Evolutionary conservation across 2,329 filamentous ascomycete species (phyloP).

Genomic region (Nothophoma quercina): DNA sequence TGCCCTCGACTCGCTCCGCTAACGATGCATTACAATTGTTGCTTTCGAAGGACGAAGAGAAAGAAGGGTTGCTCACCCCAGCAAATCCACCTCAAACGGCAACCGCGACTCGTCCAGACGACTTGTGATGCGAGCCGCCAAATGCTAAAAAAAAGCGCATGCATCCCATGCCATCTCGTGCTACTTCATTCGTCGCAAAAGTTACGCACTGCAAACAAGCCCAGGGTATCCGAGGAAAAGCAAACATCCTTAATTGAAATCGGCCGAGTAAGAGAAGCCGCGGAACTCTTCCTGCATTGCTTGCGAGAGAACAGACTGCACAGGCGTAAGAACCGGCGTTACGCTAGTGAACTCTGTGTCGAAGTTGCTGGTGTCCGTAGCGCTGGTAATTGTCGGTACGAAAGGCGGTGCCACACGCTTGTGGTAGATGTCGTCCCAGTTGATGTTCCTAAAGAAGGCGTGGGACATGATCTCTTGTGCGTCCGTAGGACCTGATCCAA

Average conservation of each 20-base stretch:
- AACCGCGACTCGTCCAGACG: not conserved
- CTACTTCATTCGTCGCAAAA: not conserved
- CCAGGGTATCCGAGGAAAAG: conserved; percentile 30
- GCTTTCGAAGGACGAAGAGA: conserved; percentile 19
- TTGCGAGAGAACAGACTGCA: conserved; percentile 96
- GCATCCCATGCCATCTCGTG: not conserved
- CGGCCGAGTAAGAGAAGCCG: conserved; percentile 95
- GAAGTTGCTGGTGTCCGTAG: conserved; percentile 99
- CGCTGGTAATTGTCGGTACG: conserved; percentile 84
- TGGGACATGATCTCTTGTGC: conserved; percentile 99
- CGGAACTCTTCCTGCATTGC: conserved; percentile 99
- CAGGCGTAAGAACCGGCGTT: conserved; percentile 93
- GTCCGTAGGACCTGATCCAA: conserved; percentile 94
- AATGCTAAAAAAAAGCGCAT: not conserved
- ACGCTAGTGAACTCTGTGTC: conserved; percentile 98
- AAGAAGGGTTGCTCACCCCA: conserved; percentile 5
- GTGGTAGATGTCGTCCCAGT: conserved; percentile 98
- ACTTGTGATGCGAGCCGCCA: not conserved
- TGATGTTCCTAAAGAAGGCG: conserved; percentile 96
- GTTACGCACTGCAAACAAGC: conserved; percentile 11
- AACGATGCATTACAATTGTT: conserved; percentile 21
- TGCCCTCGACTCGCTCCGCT: not conserved
- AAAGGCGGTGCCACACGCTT: conserved; percentile 92
- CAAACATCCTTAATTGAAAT: conserved; percentile 68
- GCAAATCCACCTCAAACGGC: conserved; percentile 1